Evolutionary conservation across 768 basidiomycete genomes (phyloP), one percentile per base, ranked within the genome.

Genomic region (Mycena haematopus): DNA sequence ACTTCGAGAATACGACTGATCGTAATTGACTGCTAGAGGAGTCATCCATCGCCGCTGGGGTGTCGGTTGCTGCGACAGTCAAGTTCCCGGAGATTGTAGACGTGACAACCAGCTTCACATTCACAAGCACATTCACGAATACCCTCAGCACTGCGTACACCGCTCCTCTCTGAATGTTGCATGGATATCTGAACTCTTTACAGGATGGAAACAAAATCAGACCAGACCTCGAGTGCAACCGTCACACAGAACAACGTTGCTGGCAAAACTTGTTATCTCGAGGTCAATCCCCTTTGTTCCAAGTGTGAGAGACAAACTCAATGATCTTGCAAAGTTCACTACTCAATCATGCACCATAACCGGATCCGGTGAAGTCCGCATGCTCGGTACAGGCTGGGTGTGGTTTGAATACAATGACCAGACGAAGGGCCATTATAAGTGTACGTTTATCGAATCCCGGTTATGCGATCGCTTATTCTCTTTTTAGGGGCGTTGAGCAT

Each of bases 341-440:
- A 59, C 42, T 13, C 57, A 66, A 31, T 50, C 65, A 0, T 66
- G 65, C 42, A 66, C 51, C 10, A 52, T 63, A 9, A 46, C 62
- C 31, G 65, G 56, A 11, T 53, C 51, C 0, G 65, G 65, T 13
- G 19, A 56, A 25, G 53, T 66, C 47, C 62, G 57, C 24, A 63
- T 53, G 57, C 25, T 55, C 47, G 65, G 56, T 11, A 66, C 65
- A 7, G 65, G 65, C 4, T 66, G 65, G 65, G 65, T 66, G 17
- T 66, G 65, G 65, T 66, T 63, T 22, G 60, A 66, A 22, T 66
- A 66, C 44, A 55, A 66, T 27, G 40, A 54, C 24, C 24, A 42
- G 31, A 62, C 61, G 19, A 19, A 66, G 5, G 65, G 53, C 24
- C 65, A 66, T 35, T 63, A 58, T 21, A 66, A 66, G 44, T 66